phyloP scores from a whole-genome alignment of 2,329 filamentous ascomycete genomes.

The Diplocarpon mali region DNA sequence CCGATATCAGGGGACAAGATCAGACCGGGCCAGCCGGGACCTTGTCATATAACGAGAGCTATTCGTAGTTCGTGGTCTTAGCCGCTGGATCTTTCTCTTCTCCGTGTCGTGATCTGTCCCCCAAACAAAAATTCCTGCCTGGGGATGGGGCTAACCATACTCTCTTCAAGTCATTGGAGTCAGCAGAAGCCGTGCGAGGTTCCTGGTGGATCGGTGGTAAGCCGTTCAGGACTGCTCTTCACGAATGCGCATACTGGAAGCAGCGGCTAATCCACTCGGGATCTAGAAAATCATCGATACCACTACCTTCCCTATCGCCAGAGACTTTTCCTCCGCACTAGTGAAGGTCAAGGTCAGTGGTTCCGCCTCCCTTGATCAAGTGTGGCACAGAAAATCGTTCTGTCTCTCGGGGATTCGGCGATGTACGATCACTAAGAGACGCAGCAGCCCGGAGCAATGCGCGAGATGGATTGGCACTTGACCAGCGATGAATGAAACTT shows the following conservation, averaged over 20 bases:
- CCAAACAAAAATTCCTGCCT: too few species aligned
- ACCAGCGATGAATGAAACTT: conserved; percentile 46
- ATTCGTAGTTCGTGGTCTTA: conserved; percentile 29
- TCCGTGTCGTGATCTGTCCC: too few species aligned
- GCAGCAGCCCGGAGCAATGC: conserved; percentile 33
- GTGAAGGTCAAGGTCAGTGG: conserved; percentile 57
- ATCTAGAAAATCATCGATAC: conserved; percentile 50
- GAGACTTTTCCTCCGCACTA: conserved; percentile 63
- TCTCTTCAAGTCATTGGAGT: conserved; percentile 32
- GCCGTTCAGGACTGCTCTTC: background rate
- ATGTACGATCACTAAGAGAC: too few species aligned
- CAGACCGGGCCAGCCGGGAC: conserved; percentile 34
- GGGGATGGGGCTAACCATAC: too few species aligned
- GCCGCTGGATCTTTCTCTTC: too few species aligned
- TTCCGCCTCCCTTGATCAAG: too few species aligned
- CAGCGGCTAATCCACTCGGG: too few species aligned
- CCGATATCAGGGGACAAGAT: conserved; percentile 35
- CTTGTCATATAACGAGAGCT: conserved; percentile 30
- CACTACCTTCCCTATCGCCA: conserved; percentile 51
- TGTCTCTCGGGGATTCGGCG: too few species aligned
- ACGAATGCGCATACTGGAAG: too few species aligned
- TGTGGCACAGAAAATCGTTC: too few species aligned
- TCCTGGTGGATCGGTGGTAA: conserved; percentile 40
- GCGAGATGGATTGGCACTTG: conserved; percentile 35
- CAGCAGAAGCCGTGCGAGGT: conserved; percentile 33